Evolutionary conservation across 805 yeast genomes (phyloP).

Genomic region (Cyberlindnera subsufficiens): DNA sequence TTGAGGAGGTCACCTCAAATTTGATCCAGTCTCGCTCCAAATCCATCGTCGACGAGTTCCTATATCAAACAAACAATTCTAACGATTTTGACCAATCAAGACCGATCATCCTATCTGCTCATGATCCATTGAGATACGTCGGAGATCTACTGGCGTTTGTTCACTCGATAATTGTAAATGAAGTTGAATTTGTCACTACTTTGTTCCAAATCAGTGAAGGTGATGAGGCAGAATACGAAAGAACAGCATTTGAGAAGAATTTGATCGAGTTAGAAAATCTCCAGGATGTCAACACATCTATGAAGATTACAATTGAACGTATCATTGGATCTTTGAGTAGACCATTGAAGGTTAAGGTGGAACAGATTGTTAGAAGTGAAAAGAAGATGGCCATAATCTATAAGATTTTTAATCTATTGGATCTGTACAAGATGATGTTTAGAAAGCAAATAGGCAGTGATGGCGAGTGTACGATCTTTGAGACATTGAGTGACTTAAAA

Average conservation of each 20-base stretch:
- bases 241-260: constrained; percentile 27
- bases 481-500: constrained; percentile 28
- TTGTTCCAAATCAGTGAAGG: constrained; percentile 43
- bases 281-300: constrained; percentile 12
- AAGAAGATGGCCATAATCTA: constrained; percentile 47
- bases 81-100: constrained; percentile 23
- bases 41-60: constrained; percentile 59
- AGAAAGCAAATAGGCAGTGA: constrained; percentile 19
- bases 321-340: constrained; percentile 50
- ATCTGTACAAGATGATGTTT: constrained; percentile 68
- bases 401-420: constrained; percentile 57
- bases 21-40: constrained; percentile 70
- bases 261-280: constrained; percentile 16
- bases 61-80: constrained; percentile 41
- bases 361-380: constrained; percentile 64
- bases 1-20: constrained; percentile 53
- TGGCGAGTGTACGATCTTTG: constrained; percentile 19
- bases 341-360: constrained; percentile 59
- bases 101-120: constrained; percentile 61
- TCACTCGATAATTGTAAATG: constrained; percentile 82
- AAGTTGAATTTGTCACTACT: constrained; percentile 65
- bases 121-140: constrained; percentile 75
- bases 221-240: constrained; percentile 11
- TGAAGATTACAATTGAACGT: constrained; percentile 36
- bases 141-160: constrained; percentile 88